Base-by-base conservation (phyloP, 2,329 filamentous ascomycete genomes). In the Ophiostoma quercus region DNA sequence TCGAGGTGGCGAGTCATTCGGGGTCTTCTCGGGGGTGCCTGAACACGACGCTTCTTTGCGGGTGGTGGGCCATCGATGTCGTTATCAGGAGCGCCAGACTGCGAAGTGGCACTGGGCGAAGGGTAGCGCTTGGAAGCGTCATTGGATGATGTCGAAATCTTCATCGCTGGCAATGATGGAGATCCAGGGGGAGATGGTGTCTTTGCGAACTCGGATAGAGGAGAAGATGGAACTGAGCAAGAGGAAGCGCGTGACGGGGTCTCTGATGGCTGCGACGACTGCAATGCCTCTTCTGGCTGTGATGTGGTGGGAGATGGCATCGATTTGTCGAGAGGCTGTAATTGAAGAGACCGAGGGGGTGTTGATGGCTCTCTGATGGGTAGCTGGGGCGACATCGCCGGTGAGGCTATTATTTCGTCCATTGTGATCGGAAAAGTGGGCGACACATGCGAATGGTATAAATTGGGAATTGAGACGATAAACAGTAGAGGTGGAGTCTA, bases 1-100 rank as follows among this genome's bases (percentile, higher is more conserved):
- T 97, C 89, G 54, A 99, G 84, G 76, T 91, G 87, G 75, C 92
- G 87, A n/a, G 94, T 96, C 25, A 86, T 92, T 75, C 92, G 74
- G 12, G 69, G 70, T 32, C 72, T 90, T 75, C 91, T 81, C 74
- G 72, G 83, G 76, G 71, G 86, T 83, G 71, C 83, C 82, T 73
- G 72, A 69, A 90, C 84, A 77, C 88, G 89, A 76, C 91, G 88
- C 79, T 90, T 90, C 83, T 96, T 97, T 69, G 88, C 82, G 41
- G 92, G 90, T 51, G 88, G 88, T 66, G 84, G 85, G 68, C 87
- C 88, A 75, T 91, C 88, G 32, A 77, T 79, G 47, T 81, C 79
- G 25, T 75, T 78, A 29, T 75, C 75, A 22, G 29, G 81, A 71
- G 79, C 81, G 68, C 83, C 84, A 0, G 85, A 85, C 22, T 79